Percentiles rank a stretch among this genome's conserved stretches.
phyloP scores from a whole-genome alignment of 495 filamentous ascomycete species.

The Geoglossum glabrum region DNA sequence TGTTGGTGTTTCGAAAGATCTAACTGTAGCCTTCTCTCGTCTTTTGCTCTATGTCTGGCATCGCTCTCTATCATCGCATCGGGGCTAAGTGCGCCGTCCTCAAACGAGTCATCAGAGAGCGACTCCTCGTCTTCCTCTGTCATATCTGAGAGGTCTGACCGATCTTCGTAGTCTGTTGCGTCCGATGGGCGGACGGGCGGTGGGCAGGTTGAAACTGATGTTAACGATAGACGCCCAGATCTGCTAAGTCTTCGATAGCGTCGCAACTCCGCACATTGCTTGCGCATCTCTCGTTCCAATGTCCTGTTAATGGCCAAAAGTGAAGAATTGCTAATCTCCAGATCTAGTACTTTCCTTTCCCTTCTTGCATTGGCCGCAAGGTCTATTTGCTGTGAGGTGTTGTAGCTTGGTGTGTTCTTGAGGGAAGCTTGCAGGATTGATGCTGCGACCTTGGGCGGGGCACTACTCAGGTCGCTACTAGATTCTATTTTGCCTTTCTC shows the following conservation, averaged over 20 bases:
- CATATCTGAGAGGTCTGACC: slow-evolving; percentile 26
- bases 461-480: neutral
- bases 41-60: slow-evolving; percentile 26
- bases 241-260: slow-evolving; percentile 65
- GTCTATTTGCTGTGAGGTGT: slow-evolving; percentile 32
- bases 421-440: slow-evolving; percentile 28
- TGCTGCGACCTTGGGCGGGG: neutral
- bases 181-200: neutral
- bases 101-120: slow-evolving; percentile 16
- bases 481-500: neutral
- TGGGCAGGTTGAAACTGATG: slow-evolving; percentile 8
- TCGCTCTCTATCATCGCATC: slow-evolving; percentile 23
- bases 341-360: slow-evolving; percentile 85
- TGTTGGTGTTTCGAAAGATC: slow-evolving; percentile 81
- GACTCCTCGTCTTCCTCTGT: slow-evolving; percentile 20
- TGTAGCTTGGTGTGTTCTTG: slow-evolving; percentile 13
- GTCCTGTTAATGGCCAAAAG: slow-evolving; percentile 93
- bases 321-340: slow-evolving; percentile 96
- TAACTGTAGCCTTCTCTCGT: slow-evolving; percentile 57
- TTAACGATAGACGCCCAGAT: slow-evolving; percentile 46
- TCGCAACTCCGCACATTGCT: slow-evolving; percentile 75
- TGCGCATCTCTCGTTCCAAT: slow-evolving; percentile 74
- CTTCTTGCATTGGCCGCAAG: slow-evolving; percentile 65
- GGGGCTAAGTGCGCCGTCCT: slow-evolving; percentile 23
- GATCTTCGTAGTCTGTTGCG: neutral